Percentiles rank a stretch among this genome's conserved stretches.
Conservation (phyloP, 2,329 filamentous ascomycete genomes). For the Clarireedia homoeocarpa region DNA sequence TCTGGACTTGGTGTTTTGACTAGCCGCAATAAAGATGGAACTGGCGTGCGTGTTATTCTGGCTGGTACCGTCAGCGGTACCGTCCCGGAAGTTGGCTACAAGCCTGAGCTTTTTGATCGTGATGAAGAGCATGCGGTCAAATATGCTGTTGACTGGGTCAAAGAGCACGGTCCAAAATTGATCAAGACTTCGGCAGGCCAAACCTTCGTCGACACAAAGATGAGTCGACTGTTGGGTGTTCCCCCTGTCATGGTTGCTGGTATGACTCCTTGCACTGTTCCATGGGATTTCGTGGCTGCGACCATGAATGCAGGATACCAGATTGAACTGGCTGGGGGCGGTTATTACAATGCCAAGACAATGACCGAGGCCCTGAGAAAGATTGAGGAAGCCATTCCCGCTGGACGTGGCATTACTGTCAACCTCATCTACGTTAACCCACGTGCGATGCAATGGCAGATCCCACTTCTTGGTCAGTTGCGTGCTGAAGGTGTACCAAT, state of each 20-base stretch:
- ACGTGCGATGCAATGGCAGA: conserved; percentile 86
- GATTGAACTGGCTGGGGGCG: conserved; percentile 82
- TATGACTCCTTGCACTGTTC: conserved; percentile 86
- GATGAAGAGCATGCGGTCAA: conserved; percentile 92
- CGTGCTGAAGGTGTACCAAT: conserved; percentile 82
- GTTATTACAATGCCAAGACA: conserved; percentile 74
- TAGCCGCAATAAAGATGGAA: conserved; percentile 98
- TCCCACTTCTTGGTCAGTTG: conserved; percentile 72
- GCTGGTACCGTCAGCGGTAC: conserved; percentile 90
- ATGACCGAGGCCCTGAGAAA: conserved; percentile 79
- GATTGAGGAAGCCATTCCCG: conserved; percentile 76
- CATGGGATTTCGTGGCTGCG: conserved; percentile 85
- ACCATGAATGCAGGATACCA: conserved; percentile 96
- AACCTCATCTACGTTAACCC: conserved; percentile 92
- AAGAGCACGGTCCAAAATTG: conserved; percentile 88
- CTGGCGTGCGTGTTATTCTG: conserved; percentile 90
- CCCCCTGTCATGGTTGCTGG: conserved; percentile 86
- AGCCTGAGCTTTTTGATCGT: conserved; percentile 93
- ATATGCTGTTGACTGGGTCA: conserved; percentile 95
- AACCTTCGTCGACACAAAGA: conserved; percentile 94
- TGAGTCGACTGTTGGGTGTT: conserved; percentile 77
- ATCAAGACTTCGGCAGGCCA: conserved; percentile 83
- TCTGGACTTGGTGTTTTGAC: conserved; percentile 93
- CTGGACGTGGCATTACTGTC: conserved; percentile 79
- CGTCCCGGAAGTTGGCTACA: conserved; percentile 88